Evolutionary conservation across 805 yeast species (phyloP).

Genomic region (Wickerhamiella siamensis): DNA sequence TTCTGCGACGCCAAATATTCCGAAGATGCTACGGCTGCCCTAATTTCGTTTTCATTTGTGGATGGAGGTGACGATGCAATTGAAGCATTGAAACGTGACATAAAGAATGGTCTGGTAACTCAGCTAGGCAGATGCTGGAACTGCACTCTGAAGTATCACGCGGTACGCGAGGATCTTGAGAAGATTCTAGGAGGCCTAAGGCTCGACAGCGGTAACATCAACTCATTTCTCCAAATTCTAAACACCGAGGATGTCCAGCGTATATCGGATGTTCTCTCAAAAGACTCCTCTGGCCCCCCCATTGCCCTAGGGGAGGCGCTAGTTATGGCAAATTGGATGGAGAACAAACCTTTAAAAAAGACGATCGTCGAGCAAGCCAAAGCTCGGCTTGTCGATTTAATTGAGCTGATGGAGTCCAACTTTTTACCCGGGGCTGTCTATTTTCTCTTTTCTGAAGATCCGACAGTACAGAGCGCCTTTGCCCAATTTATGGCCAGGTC

Average conservation of each 20-base stretch:
- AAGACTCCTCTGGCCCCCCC: background rate
- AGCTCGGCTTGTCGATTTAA: background rate
- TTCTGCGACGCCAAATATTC: conserved; percentile 8
- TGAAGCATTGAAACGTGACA: background rate
- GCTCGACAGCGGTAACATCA: background rate
- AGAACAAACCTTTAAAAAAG: background rate
- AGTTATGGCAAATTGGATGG: background rate
- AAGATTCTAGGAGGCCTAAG: background rate
- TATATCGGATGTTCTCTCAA: background rate
- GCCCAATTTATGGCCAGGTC: background rate
- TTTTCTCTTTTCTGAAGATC: background rate
- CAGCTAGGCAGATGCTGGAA: conserved; percentile 7
- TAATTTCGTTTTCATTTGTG: conserved; percentile 11
- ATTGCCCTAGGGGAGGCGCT: background rate
- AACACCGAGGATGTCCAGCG: background rate
- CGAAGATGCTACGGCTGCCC: conserved; percentile 8
- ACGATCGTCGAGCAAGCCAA: background rate
- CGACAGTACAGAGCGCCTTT: background rate
- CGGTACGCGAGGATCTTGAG: background rate
- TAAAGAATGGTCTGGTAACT: background rate
- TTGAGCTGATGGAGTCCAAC: background rate
- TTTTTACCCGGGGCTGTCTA: conserved; percentile 2
- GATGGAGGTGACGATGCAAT: conserved; percentile 6
- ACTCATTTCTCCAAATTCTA: background rate
- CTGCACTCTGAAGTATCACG: conserved; percentile 12